Percentiles rank a stretch among this genome's conserved stretches.
These are phyloP conservation scores for Leccinum sublutescens DNA, from an alignment of 768 basidiomycete genomes.

Conservation along the genomic window DNA sequence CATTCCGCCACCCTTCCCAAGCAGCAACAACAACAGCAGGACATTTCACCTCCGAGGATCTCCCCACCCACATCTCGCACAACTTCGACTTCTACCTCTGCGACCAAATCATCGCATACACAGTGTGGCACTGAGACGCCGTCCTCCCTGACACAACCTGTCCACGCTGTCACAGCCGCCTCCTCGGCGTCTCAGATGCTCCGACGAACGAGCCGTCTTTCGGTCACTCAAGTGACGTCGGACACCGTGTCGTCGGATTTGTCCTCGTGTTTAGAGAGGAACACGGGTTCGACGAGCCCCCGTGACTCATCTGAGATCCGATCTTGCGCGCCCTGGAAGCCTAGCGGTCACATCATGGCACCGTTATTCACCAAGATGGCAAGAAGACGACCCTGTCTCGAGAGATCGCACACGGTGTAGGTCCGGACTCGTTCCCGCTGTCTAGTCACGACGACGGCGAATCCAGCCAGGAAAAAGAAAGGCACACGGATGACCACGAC, in stretches of 20 bases:
- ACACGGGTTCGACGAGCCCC: not conserved
- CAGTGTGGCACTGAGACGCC: slow-evolving; percentile 7
- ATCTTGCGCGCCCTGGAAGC: slow-evolving; percentile 9
- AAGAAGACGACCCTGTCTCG: slow-evolving; percentile 3
- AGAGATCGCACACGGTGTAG: slow-evolving; percentile 9
- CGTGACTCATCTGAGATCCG: slow-evolving; percentile 24
- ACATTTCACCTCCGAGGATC: slow-evolving; percentile 10
- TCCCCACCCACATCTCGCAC: slow-evolving; percentile 20
- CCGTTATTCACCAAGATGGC: slow-evolving; percentile 3
- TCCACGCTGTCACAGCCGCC: not conserved
- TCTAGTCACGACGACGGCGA: slow-evolving; percentile 12
- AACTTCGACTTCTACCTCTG: slow-evolving; percentile 6
- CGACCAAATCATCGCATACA: not conserved
- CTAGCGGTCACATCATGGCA: slow-evolving; percentile 22
- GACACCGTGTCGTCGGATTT: slow-evolving; percentile 5
- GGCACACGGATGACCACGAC: not conserved
- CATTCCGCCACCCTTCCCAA: slow-evolving; percentile 9
- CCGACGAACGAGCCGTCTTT: slow-evolving; percentile 24
- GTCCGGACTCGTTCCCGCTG: not conserved
- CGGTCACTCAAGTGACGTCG: slow-evolving; percentile 5
- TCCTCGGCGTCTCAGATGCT: slow-evolving; percentile 18
- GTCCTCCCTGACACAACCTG: slow-evolving; percentile 15
- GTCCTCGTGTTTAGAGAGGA: slow-evolving; percentile 6
- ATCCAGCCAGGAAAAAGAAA: slow-evolving; percentile 10
- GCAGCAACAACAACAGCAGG: not conserved